Evolutionary conservation across 2,329 filamentous ascomycete genomes (phyloP).

Genomic region (Talaromyces sp.): DNA sequence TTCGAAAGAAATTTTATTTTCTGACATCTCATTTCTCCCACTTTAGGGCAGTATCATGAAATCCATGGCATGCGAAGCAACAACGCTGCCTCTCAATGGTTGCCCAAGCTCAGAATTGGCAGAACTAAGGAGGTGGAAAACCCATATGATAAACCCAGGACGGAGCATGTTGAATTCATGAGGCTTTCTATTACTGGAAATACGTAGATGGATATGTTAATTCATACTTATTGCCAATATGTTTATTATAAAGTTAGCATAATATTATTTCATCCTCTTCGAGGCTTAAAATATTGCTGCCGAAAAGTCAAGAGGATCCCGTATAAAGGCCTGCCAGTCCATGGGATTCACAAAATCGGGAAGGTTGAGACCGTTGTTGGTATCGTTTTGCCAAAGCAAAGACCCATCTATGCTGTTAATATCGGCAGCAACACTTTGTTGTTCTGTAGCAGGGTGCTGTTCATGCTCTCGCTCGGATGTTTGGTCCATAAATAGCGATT

Average conservation of each 20-base stretch:
- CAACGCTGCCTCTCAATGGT: slow-evolving; percentile 12
- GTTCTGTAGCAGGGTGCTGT: not conserved
- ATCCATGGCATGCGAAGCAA: slow-evolving; percentile 21
- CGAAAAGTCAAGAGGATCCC: slow-evolving; percentile 3
- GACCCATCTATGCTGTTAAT: not conserved
- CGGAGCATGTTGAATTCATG: not conserved
- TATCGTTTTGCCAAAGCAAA: not conserved
- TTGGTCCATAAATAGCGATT: not conserved
- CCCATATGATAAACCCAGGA: slow-evolving; percentile 16
- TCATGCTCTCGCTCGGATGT: not conserved
- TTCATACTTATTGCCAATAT: not conserved
- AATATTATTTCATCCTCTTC: not conserved
- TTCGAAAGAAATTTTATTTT: slow-evolving; percentile 13
- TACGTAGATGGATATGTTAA: not conserved
- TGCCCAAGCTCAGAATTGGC: slow-evolving; percentile 16
- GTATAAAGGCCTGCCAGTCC: slow-evolving; percentile 2
- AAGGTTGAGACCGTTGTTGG: not conserved
- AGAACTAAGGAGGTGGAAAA: slow-evolving; percentile 19
- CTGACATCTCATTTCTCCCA: not conserved
- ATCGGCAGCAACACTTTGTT: not conserved
- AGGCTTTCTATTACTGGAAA: not conserved
- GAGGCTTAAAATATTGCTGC: not conserved
- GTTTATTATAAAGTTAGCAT: not conserved
- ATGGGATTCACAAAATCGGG: not conserved
- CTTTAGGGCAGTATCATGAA: slow-evolving; percentile 6